Conservation (phyloP, 345 rosid genomes). For the Dimocarpus longan region DNA sequence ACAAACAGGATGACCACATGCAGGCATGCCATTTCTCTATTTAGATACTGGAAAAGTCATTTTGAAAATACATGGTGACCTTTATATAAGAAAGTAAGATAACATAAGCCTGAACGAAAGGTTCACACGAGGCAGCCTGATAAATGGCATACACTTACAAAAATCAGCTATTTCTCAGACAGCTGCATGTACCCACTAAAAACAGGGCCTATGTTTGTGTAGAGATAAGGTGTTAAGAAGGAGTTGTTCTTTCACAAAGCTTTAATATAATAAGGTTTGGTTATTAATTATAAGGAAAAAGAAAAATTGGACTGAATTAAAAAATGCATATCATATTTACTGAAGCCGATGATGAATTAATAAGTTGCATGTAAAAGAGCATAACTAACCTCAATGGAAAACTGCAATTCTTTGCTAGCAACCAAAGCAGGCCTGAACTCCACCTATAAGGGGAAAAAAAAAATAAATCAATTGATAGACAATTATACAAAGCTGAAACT, state of each 20-base stretch:
- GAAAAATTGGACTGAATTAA: background rate
- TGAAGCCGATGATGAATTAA: background rate
- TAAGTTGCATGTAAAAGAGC: constrained; percentile 20
- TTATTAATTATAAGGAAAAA: background rate
- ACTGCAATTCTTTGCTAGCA: constrained; percentile 69
- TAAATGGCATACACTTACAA: constrained; percentile 1
- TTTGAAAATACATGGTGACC: background rate
- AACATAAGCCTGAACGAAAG: background rate
- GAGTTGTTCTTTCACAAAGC: background rate
- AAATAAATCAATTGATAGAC: background rate
- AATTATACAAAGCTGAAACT: background rate
- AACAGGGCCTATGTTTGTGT: background rate
- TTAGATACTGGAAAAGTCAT: background rate
- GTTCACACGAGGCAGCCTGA: constrained; percentile 8
- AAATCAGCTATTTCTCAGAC: background rate
- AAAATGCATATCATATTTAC: background rate
- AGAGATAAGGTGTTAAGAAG: background rate
- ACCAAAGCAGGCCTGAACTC: constrained; percentile 73
- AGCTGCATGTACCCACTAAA: background rate
- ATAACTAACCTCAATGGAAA: constrained; percentile 72
- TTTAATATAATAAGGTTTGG: constrained; percentile 1
- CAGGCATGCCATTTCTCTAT: constrained; percentile 8
- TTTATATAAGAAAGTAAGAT: constrained; percentile 14
- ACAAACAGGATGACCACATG: constrained; percentile 17
- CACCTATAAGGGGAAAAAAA: constrained; percentile 45